Base-by-base conservation (phyloP, 768 basidiomycete genomes). In the Serendipita sp. region DNA sequence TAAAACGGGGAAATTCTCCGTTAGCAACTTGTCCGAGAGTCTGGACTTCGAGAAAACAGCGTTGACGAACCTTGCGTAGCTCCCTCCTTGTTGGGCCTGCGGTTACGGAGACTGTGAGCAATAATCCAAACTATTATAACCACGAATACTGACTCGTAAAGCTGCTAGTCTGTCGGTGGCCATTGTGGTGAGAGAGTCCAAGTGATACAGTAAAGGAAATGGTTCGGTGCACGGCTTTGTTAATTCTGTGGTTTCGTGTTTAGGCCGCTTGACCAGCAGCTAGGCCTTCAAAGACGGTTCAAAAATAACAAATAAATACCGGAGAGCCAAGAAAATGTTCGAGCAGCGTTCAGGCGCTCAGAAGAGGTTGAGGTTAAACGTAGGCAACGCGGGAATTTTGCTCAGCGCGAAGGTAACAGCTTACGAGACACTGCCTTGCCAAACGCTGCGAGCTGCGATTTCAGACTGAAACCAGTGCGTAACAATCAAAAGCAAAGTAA, bases 81-180 rank as follows among this genome's bases (percentile, higher is more conserved):
- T 47, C 23, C 65, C 58, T 32, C 48, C 45, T 48, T 66, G 67
- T 35, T 65, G 65, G 46, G 58, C 65, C 54, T 66, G 23, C 18
- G 41, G 18, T 3, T 18, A 58, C 35, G 15, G 54, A 34, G 41
- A 28, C 44, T 45, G 23, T 36, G 46, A 18, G 13, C 36, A 46
- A 62, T n/a, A 10, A 18, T 32, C 45, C 44, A 5, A 56, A 13
- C 3, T 30, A 65, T 44, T 44, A 41, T 46, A 35, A 16, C 28
- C 38, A 41, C 30, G 13, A 60, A 16, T 35, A 28, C 66, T 60
- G 46, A 67, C 66, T 7, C 66, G 66, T 60, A 67, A 51, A 30
- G 56, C 66, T 16, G 66, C 66, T 28, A 67, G 54, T 63, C 66
- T 67, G 60, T 68, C 66, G 34, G 66, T 64, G 11, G 65, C 63